These are phyloP conservation scores for Skeletonema tropicum DNA, from an alignment of 108 stramenopile species.

Conservation along the genomic window DNA sequence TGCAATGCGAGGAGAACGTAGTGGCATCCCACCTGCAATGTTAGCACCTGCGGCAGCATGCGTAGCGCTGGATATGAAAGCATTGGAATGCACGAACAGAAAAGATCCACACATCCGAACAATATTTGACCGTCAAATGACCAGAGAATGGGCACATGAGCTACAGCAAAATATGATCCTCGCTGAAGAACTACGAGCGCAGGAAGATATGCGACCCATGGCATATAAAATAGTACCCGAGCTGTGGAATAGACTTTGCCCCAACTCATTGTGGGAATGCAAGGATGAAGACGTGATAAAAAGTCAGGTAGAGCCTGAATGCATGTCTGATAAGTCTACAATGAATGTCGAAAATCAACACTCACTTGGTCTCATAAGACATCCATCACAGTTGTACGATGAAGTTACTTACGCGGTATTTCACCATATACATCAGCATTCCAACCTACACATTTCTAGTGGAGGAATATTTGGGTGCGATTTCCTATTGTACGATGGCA, in stretches of 20 bases:
- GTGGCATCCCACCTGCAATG: constrained; percentile 63
- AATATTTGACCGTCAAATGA: constrained; percentile 50
- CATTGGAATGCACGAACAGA: neutral
- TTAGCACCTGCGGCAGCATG: constrained; percentile 65
- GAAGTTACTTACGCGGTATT: constrained; percentile 48
- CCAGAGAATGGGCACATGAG: constrained; percentile 62
- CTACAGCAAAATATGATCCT: constrained; percentile 55
- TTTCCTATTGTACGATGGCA: constrained; percentile 83
- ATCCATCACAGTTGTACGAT: constrained; percentile 32
- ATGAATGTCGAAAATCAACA: neutral
- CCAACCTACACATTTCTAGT: constrained; percentile 68
- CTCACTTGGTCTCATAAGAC: constrained; percentile 20
- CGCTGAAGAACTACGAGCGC: constrained; percentile 56
- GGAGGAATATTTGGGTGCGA: constrained; percentile 90
- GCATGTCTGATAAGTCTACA: neutral
- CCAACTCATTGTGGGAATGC: constrained; percentile 18
- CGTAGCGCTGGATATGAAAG: constrained; percentile 24
- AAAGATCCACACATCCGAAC: constrained; percentile 7
- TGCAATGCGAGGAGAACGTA: constrained; percentile 50
- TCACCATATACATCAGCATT: constrained; percentile 56
- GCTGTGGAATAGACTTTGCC: constrained; percentile 70
- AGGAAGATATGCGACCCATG: constrained; percentile 78
- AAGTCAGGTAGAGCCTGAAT: neutral
- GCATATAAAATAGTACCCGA: constrained; percentile 76
- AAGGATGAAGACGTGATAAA: neutral